Percentiles rank a stretch among this genome's conserved stretches.
phyloP scores from a whole-genome alignment of 371 early-diverging fungal genomes.

The Rhizopus arrhizus region DNA sequence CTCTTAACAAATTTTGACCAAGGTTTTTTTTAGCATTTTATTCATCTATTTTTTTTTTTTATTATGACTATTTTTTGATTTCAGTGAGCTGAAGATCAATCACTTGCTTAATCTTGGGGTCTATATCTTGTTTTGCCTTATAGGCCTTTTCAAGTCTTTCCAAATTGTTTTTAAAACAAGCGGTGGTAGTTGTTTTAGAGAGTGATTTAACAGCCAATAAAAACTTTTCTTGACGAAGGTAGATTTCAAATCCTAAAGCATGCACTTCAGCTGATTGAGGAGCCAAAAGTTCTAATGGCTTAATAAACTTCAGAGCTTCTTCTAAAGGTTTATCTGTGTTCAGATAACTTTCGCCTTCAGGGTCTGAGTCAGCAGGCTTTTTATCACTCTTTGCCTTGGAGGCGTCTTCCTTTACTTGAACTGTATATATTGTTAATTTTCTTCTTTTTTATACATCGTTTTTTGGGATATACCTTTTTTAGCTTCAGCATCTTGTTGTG shows the following conservation, averaged over 20 bases:
- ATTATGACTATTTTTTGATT: constrained; percentile 11
- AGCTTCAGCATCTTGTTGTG: constrained; percentile 45
- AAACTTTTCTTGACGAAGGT: constrained; percentile 78
- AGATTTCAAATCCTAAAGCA: constrained; percentile 73
- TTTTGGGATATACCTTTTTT: constrained; percentile 30
- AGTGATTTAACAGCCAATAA: constrained; percentile 74
- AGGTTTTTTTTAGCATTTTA: too few species aligned
- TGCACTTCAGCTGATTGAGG: constrained; percentile 66
- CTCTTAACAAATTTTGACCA: too few species aligned
- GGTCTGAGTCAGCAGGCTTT: constrained; percentile 65
- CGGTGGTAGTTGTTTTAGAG: constrained; percentile 56
- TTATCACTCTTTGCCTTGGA: constrained; percentile 54
- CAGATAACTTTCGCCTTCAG: constrained; percentile 66
- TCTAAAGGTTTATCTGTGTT: constrained; percentile 68
- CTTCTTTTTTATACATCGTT: neutral
- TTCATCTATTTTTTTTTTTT: neutral
- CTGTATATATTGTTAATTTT: neutral
- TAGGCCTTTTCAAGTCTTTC: constrained; percentile 60
- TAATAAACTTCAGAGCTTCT: constrained; percentile 77
- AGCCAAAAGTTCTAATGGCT: constrained; percentile 65
- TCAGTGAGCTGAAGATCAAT: constrained; percentile 28
- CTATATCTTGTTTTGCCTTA: constrained; percentile 24
- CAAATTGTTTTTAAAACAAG: constrained; percentile 53
- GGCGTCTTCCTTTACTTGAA: constrained; percentile 38
- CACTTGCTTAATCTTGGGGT: constrained; percentile 26